These are phyloP conservation scores for Dictyostelium intermedium DNA, from an alignment of 78 protist genomes.

Conservation along the genomic window DNA sequence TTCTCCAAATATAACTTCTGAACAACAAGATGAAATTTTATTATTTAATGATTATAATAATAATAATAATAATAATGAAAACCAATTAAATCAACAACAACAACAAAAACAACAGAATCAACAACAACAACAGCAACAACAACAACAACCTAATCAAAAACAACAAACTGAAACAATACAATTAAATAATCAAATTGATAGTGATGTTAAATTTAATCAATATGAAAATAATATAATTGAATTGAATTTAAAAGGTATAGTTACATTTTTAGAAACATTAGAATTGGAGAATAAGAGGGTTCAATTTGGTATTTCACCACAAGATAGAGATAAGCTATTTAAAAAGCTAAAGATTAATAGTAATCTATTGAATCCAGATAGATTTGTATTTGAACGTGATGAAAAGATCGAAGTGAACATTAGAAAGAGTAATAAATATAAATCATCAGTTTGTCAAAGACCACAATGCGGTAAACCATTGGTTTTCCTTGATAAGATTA, in stretches of 20 bases:
- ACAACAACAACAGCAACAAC: background rate
- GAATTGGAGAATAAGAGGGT: slow-evolving; percentile 59
- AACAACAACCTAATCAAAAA: background rate
- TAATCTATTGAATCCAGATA: slow-evolving; percentile 23
- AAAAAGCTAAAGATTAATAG: background rate
- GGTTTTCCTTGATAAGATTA: slow-evolving; percentile 40
- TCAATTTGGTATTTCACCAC: background rate
- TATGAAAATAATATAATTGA: background rate
- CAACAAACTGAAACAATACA: slow-evolving; percentile 6
- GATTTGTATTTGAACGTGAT: slow-evolving; percentile 69
- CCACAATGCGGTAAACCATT: slow-evolving; percentile 66
- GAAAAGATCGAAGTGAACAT: slow-evolving; percentile 45
- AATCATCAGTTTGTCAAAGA: slow-evolving; percentile 40
- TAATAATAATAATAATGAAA: background rate
- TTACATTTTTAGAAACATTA: slow-evolving; percentile 17
- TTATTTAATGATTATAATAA: slow-evolving; percentile 43
- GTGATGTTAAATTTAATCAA: background rate
- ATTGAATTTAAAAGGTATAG: background rate
- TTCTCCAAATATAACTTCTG: background rate
- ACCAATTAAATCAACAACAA: background rate
- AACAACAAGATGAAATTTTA: slow-evolving; percentile 4
- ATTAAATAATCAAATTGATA: background rate
- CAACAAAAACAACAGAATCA: background rate
- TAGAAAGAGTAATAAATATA: slow-evolving; percentile 40
- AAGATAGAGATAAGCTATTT: slow-evolving; percentile 10